Evolutionary conservation across 1,139 yeast genomes (phyloP).

Genomic region (Saccharomyces hybrid): DNA sequence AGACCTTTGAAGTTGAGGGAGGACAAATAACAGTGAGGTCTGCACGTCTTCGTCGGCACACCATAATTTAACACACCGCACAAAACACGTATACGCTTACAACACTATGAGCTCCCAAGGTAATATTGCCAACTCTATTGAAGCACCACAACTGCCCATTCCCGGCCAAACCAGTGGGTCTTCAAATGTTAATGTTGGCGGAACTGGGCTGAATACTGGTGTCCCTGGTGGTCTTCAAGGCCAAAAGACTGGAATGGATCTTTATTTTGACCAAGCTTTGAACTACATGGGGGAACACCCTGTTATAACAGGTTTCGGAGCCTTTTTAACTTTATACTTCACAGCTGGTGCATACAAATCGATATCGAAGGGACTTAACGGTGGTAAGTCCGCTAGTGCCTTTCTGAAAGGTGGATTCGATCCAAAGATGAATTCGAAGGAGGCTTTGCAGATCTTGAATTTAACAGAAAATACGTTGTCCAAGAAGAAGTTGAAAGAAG

Average conservation of each 20-base stretch:
- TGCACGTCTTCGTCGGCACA: not conserved
- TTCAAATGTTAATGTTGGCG: slow-evolving; percentile 7
- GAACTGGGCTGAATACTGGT: slow-evolving; percentile 8
- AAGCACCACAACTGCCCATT: slow-evolving; percentile 51
- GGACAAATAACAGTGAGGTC: not conserved
- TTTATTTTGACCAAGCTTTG: slow-evolving; percentile 59
- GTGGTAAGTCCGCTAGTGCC: slow-evolving; percentile 36
- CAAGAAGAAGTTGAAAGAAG: slow-evolving; percentile 76
- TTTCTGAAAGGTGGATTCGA: slow-evolving; percentile 80
- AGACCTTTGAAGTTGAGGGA: not conserved
- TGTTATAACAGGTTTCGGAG: slow-evolving; percentile 68
- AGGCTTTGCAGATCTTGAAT: slow-evolving; percentile 83
- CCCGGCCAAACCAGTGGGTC: slow-evolving; percentile 38
- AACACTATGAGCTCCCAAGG: slow-evolving; percentile 1
- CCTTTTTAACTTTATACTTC: slow-evolving; percentile 54
- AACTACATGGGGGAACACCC: slow-evolving; percentile 74
- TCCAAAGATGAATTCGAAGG: slow-evolving; percentile 79
- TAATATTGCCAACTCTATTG: slow-evolving; percentile 34
- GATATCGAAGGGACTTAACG: slow-evolving; percentile 52
- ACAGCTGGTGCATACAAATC: slow-evolving; percentile 65
- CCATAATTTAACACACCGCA: not conserved
- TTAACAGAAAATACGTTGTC: slow-evolving; percentile 72
- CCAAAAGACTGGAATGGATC: slow-evolving; percentile 37
- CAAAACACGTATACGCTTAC: not conserved
- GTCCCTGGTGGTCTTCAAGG: slow-evolving; percentile 27